Base-by-base conservation (phyloP, 2,329 filamentous ascomycete genomes). In the Thyridium curvatum region DNA sequence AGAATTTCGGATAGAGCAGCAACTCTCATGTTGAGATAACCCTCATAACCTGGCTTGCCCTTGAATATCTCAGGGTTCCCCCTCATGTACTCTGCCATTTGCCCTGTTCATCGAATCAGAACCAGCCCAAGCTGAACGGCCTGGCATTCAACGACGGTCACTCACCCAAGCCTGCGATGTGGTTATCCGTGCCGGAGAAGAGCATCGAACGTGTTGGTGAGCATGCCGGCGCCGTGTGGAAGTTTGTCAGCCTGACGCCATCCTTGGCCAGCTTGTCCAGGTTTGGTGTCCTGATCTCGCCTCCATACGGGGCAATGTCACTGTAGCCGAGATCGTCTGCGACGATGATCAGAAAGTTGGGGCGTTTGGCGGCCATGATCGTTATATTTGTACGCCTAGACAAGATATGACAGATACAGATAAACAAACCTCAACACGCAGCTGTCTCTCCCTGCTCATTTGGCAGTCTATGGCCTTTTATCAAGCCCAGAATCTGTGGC, bases 171-270 rank as follows among this genome's bases (percentile, higher is more conserved):
- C 78, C 71, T 9, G 71, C 70, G 40, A 75, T 74, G 51, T 75
- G 76, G 48, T 80, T 69, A 49, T 80, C 77, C 1, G 77, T 82
- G 4, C 77, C 77, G 0, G 76, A 80, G 68, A 82, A 74, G 47
- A 83, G 69, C 79, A 83, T 83, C 14, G 77, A 74, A 30, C 78
- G 65, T 3, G 76, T 78, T 2, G 79, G 79, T 36, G 77, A 82
- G 56, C 77, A 83, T 37, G 79, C 78, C 3, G 77, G 73, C 0
- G 79, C 78, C 2, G 77, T 73, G 50, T 83, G 79, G 54, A 80
- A 82, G 48, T 81, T 74, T 0, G 77, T 82, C 50, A 82, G 78
- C 5, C 77, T 71, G 15, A 82, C 56, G 21, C 77, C 70, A 39
- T 62, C 54, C 8, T 55, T 54, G 9, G 45, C 47, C 2, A 59